phyloP scores from a whole-genome alignment of 352 stramenopile species.

The Pythium dissimile region DNA sequence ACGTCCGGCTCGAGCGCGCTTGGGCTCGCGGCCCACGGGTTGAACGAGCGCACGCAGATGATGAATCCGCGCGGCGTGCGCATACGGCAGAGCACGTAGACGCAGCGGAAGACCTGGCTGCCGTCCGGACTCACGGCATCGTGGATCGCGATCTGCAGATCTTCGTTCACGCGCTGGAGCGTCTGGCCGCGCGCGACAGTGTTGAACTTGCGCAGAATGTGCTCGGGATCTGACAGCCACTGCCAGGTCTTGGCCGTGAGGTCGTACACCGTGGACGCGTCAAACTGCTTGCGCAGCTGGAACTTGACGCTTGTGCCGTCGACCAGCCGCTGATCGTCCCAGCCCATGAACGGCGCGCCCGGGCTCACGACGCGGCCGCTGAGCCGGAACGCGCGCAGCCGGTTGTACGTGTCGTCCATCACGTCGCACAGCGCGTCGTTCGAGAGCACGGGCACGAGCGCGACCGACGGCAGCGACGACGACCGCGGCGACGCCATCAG shows the following conservation, averaged over 20 bases:
- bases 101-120: constrained; percentile 45
- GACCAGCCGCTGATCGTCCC: constrained; percentile 57
- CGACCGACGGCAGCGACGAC: constrained; percentile 2
- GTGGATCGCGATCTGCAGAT: constrained; percentile 64
- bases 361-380: constrained; percentile 43
- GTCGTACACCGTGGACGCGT: constrained; percentile 31
- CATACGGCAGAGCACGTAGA: constrained; percentile 71
- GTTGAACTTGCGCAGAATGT: constrained; percentile 53
- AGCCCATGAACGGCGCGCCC: constrained; percentile 53
- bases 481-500: neutral
- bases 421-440: constrained; percentile 23
- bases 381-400: constrained; percentile 48
- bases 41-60: constrained; percentile 62
- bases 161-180: constrained; percentile 67
- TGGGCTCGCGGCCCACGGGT: constrained; percentile 21
- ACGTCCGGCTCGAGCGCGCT: constrained; percentile 11
- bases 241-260: constrained; percentile 61
- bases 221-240: constrained; percentile 58
- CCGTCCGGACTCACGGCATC: constrained; percentile 41
- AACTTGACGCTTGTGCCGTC: constrained; percentile 65
- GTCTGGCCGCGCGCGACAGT: constrained; percentile 39
- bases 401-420: constrained; percentile 53
- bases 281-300: constrained; percentile 61
- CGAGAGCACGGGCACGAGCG: constrained; percentile 16
- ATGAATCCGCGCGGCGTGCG: constrained; percentile 64